Base-by-base conservation (phyloP, 208 protist species). In the Leishmania guyanensis region DNA sequence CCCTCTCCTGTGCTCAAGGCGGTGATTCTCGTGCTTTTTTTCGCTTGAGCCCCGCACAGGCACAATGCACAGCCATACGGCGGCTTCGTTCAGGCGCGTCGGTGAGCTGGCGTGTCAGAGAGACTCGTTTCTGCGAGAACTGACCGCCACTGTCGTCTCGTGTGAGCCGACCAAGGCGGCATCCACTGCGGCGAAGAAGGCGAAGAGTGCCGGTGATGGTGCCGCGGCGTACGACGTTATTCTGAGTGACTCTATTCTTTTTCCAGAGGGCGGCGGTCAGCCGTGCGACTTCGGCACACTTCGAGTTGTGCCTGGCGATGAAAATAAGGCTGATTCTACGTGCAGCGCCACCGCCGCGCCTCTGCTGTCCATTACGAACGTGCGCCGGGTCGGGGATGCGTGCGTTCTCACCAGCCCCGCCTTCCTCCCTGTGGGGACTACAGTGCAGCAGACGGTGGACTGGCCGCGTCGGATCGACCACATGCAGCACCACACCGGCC, bases 401-500 rank as follows among this genome's bases (percentile, higher is more conserved):
- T 97, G 94, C 79, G 85, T 97, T 6, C 48, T 95, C 10, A 86
- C 65, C 46, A 86, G 81, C 72, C 80, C 89, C 1, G 73, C 73
- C 43, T 26, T 80, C 2, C 64, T 97, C 29, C 62, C 85, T 1
- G 85, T 90, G 0, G 94, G 94, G 0, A 81, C 89, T 14, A 48
- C 70, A 20, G 93, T 98, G 48, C 29, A 84, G 20, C 77, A 98
- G 69, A 73, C 78, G 4, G 90, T 98, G 16, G 90, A 98, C 76
- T 97, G 93, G 93, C 69, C 50, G 0, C 92, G 95, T 8, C 92
- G 96, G 8, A 73, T 93, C 0, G 95, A 98, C 62, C 95, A 98
- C 90, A 97, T 97, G 93, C 95, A 98, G 87, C 95, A 98, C 70
- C 96, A 98, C 91, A 96, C 94, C 12, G 94, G 88, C 0, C 96